Evolutionary conservation across 495 filamentous ascomycete species (phyloP), one percentile per base, ranked within the genome.

Genomic region (Physcia stellaris): DNA sequence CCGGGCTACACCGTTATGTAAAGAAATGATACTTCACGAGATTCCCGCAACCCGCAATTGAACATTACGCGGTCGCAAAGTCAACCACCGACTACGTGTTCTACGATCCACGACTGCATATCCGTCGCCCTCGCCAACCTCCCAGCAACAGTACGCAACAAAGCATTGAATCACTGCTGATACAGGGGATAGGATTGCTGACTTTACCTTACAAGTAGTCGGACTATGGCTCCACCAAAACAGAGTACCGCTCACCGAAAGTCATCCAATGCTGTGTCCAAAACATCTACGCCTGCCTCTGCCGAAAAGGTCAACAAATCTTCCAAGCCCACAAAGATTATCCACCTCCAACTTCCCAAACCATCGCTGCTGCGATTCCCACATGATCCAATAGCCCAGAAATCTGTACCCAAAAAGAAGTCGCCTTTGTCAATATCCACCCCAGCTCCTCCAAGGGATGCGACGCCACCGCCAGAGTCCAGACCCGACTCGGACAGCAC

Each of bases 271-370:
- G 34, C 42, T 24, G 26, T 49, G 12, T 46, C 49, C 7, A 49
- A 53, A 40, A 47, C 50, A 15, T 47, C 47, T 15, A 47, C 47
- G 17, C 44, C 47, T 56, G 60, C 43, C 58, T 18, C 43, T n/a
- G 32, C 30, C 21, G 29, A 43, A 30, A 46, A 42, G 39, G 52
- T 46, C 47, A 56, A 15, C 19, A 55, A 53, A 46, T 22, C 43
- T 39, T 52, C 62, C 33, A 69, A 69, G 54, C 50, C 58, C 28
- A 51, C 48, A 37, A 68, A 71, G 50, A 50, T 73, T 21, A 47
- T 80, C 51, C 60, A 60, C 30, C 60, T 81, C 18, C 73, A 68
- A 51, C 53, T 80, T 35, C 53, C 68, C 4, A 52, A 66, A 23
- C 54, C 63, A 2, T 32, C 51, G 15, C 59, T 83, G 6, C 53